A percentile compares a stretch with the other conserved stretches of the same genome.
Evolutionary conservation across 768 basidiomycete species (phyloP).

Genomic region (Lentinula detonsa): DNA sequence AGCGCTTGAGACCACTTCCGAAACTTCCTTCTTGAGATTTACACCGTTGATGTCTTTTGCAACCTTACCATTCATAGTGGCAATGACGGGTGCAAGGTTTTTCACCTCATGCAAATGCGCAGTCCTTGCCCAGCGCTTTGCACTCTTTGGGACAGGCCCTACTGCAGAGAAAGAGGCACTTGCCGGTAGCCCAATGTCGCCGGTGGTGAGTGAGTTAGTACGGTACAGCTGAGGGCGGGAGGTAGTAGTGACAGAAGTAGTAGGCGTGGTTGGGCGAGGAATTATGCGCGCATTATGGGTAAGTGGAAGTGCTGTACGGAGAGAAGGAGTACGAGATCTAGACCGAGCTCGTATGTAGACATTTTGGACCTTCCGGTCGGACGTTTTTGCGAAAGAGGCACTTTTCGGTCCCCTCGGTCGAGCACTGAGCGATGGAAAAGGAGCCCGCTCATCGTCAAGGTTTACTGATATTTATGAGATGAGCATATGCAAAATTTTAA

Average conservation of each 20-base stretch:
- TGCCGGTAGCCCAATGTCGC: constrained; percentile 11
- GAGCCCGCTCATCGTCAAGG: neutral
- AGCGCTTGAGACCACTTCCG: neutral
- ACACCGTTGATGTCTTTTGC: neutral
- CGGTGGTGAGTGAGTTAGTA: constrained; percentile 36
- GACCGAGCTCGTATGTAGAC: constrained; percentile 8
- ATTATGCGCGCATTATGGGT: constrained; percentile 13
- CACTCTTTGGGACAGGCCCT: constrained; percentile 34
- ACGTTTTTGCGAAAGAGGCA: constrained; percentile 4
- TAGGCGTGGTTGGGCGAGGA: constrained; percentile 10
- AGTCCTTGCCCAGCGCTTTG: constrained; percentile 55
- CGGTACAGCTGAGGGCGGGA: constrained; percentile 34
- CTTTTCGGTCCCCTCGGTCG: neutral
- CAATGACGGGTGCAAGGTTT: constrained; percentile 4
- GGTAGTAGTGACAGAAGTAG: constrained; percentile 18
- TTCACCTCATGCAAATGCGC: constrained; percentile 67
- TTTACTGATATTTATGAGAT: neutral
- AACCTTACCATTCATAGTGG: neutral
- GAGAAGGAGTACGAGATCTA: constrained; percentile 24
- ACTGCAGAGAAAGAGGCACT: constrained; percentile 20
- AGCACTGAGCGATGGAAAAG: neutral
- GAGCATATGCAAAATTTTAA: neutral
- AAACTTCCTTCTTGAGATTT: neutral
- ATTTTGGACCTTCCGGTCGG: constrained; percentile 1
- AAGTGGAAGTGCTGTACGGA: constrained; percentile 16